Percentiles rank a stretch among this genome's conserved stretches.
These are phyloP conservation scores for Fulvia fulva DNA, from an alignment of 2,329 filamentous ascomycete genomes.

Conservation along the genomic window DNA sequence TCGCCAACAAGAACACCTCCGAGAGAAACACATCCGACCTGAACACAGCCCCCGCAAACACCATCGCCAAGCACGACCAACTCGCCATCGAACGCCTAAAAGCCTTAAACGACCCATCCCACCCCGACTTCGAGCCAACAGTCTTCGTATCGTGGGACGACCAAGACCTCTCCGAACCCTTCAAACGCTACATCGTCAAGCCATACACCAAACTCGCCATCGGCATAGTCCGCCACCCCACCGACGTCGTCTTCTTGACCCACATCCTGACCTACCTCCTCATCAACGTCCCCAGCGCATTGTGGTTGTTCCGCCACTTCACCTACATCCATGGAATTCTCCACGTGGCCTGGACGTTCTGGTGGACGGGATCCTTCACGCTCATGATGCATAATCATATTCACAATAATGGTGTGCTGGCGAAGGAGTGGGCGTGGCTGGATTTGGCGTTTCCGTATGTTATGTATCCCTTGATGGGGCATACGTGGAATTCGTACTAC, in stretches of 20 bases:
- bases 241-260: conserved; percentile 74
- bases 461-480: conserved; percentile 71
- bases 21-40: neutral
- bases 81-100: conserved; percentile 43
- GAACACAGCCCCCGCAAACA: too few relatives aligned
- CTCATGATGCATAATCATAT: conserved; percentile 84
- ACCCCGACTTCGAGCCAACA: conserved; percentile 52
- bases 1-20: neutral
- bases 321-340: conserved; percentile 62
- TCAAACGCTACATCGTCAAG: conserved; percentile 51
- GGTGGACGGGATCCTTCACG: conserved; percentile 70
- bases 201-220: conserved; percentile 58
- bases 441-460: conserved; percentile 69
- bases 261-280: conserved; percentile 69
- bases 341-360: conserved; percentile 63
- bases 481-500: conserved; percentile 81
- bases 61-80: conserved; percentile 18
- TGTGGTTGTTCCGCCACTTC: conserved; percentile 63
- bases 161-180: conserved; percentile 39
- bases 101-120: conserved; percentile 48
- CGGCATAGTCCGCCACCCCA: conserved; percentile 58
- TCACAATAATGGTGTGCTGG: conserved; percentile 67
- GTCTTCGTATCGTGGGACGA: conserved; percentile 53
- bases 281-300: conserved; percentile 66
- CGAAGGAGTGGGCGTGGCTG: conserved; percentile 51